phyloP scores from a whole-genome alignment of 2,329 filamentous ascomycete genomes.

The Cercospora sp. region DNA sequence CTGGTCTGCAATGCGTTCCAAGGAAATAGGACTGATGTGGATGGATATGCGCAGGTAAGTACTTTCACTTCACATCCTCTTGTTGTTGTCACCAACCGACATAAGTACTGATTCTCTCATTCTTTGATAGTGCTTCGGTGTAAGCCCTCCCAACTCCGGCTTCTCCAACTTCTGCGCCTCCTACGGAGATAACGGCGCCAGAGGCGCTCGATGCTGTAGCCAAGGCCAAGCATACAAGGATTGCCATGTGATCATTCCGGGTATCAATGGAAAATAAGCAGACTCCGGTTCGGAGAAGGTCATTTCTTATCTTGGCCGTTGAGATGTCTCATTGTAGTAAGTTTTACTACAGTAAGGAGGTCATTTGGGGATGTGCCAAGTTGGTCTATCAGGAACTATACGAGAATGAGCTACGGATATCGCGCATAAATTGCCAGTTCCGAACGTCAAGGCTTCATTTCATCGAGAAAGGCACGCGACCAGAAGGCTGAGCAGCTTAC shows the following conservation, averaged over 20 bases:
- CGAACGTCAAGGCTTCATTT: background rate
- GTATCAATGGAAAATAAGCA: background rate
- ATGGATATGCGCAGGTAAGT: background rate
- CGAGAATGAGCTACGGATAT: background rate
- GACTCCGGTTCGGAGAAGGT: no score
- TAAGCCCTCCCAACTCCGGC: background rate
- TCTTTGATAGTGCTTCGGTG: background rate
- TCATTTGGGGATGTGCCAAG: background rate
- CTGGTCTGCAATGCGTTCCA: background rate
- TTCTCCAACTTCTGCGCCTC: background rate
- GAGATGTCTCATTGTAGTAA: background rate
- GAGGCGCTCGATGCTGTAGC: background rate
- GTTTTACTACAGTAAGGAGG: background rate
- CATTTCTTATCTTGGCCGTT: no score
- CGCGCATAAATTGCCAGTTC: background rate
- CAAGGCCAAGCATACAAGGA: background rate
- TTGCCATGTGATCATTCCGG: background rate
- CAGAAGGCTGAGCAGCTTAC: background rate
- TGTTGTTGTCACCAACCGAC: no score
- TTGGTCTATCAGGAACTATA: background rate
- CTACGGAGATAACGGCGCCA: background rate
- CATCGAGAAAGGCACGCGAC: background rate
- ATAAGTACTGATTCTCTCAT: no score
- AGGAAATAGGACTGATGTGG: background rate
- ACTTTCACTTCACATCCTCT: no score